Base-by-base conservation (phyloP, 23 red algal species). In the Gracilariopsis chorda region DNA sequence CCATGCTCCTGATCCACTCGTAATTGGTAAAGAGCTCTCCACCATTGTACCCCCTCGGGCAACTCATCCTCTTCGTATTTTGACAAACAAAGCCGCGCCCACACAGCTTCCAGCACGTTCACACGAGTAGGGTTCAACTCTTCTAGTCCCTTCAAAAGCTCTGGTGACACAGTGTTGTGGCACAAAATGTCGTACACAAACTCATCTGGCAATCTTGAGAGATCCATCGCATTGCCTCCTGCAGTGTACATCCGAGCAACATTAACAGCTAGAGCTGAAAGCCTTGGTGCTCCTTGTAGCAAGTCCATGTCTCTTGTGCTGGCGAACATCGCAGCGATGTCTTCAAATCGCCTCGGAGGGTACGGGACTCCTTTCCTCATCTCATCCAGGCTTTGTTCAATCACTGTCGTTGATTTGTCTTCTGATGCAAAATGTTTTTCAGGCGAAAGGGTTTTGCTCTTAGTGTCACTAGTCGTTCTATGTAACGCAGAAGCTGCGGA, bases 21-120 rank as follows among this genome's bases (percentile, higher is more conserved):
- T 21, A 62, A 35, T 27, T 89, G 68, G 28, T 77, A 78, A 17
- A 89, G 52, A 32, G 61, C 85, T 25, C 85, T 23, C 85, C 85
- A 89, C 69, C 69, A 89, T 34, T 60, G 44, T 0, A 55, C 17
- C 0, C 48, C 48, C 3, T n/a, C 48, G 0, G 68, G 69, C 37
- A 89, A 37, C 28, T 89, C 48, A 12, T 32, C 41, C 16, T 73
- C 70, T 7, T 40, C 64, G 46, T 89, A 89, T 42, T 58, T 89
- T 47, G 35, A 40, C 13, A 46, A 37, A 20, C 44, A 51, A 42
- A 89, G 51, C 46, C 72, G 40, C 16, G 85, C 85, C 85, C 85
- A 89, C 16, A 78, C 7, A 7, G 85, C 85, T 10, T 89, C 85
- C 7, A 89, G 37, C 16, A 89, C 51, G 27, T 41, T 52, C n/a